Conservation (phyloP, 345 rosid species). For the Hibiscus tridactylites region DNA sequence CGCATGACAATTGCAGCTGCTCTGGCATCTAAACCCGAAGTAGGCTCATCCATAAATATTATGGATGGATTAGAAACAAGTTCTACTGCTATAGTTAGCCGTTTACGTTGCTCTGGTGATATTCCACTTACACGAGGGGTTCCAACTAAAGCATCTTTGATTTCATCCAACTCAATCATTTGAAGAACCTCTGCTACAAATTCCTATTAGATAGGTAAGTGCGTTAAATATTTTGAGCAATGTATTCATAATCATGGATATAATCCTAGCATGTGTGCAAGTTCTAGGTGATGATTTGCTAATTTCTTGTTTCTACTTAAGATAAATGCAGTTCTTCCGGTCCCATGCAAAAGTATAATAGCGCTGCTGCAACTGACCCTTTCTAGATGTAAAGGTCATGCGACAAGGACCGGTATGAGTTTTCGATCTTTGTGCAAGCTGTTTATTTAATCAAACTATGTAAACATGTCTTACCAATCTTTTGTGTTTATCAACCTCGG, state of each 20-base stretch:
- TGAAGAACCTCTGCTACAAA: constrained; percentile 43
- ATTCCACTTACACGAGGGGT: constrained; percentile 35
- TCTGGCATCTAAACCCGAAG: constrained; percentile 58
- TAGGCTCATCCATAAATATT: constrained; percentile 63
- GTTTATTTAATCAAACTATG: background rate
- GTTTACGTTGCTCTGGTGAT: constrained; percentile 48
- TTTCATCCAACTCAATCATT: constrained; percentile 43
- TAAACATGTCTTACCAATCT: constrained; percentile 31
- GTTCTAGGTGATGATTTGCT: background rate
- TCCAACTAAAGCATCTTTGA: constrained; percentile 46
- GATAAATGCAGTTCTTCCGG: background rate
- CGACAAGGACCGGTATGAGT: background rate
- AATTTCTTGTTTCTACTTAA: background rate
- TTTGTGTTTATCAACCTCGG: constrained; percentile 17
- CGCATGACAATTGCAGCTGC: constrained; percentile 64
- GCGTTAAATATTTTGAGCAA: background rate
- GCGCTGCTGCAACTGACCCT: background rate
- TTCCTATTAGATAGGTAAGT: constrained; percentile 19
- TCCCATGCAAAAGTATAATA: background rate
- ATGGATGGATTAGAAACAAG: constrained; percentile 51
- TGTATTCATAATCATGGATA: background rate
- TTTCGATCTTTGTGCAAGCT: background rate
- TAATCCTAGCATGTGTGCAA: background rate
- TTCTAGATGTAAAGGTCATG: background rate
- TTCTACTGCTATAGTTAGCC: constrained; percentile 54